Base-by-base conservation (phyloP, 345 rosid genomes). In the Populus nigra region DNA sequence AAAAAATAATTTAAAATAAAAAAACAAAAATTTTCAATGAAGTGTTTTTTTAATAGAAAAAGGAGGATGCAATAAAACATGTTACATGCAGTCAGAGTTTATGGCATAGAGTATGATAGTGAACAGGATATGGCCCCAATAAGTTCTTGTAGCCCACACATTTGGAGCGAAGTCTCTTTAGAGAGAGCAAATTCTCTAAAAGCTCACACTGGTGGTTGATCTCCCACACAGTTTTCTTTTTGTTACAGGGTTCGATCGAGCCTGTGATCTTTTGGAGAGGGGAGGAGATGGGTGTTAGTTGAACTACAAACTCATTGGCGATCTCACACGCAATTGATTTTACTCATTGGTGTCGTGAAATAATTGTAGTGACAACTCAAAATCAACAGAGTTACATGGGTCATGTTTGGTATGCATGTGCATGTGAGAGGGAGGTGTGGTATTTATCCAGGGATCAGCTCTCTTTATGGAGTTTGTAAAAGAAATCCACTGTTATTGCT, bases 11-110 rank as follows among this genome's bases (percentile, higher is more conserved):
- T 33, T 33, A 33, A 33, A 33, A 33, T 0, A 33, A 33, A 33
- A 33, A 33, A 33, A 33, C 35, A 4, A 33, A 33, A 33, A 4
- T 4, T 33, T 33, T 33, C 36, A 33, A 33, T 4, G 4, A 33
- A 5, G 36, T 33, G 33, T 33, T 33, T 33, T 31, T 33, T 33
- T 33, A 33, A 33, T 33, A 5, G 4, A 33, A 33, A 33, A 33
- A 33, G 35, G 35, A 77, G 71, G 49, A 79, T 66, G 43, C 62
- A 55, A n/a, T 3, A 55, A 55, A 22, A 78, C 15, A 77, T 73
- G 78, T 76, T 70, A 17, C 25, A 20, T 61, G 45, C 71, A 22
- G 73, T 41, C 66, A 73, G 70, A 20, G 16, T 66, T 23, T 47
- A 39, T 49, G 22, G 65, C 61, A 43, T 67, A 33, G 71, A 73